Percentiles rank a stretch among this genome's conserved stretches.
phyloP scores from a whole-genome alignment of 2,329 filamentous ascomycete species.

The Fusarium graminum region DNA sequence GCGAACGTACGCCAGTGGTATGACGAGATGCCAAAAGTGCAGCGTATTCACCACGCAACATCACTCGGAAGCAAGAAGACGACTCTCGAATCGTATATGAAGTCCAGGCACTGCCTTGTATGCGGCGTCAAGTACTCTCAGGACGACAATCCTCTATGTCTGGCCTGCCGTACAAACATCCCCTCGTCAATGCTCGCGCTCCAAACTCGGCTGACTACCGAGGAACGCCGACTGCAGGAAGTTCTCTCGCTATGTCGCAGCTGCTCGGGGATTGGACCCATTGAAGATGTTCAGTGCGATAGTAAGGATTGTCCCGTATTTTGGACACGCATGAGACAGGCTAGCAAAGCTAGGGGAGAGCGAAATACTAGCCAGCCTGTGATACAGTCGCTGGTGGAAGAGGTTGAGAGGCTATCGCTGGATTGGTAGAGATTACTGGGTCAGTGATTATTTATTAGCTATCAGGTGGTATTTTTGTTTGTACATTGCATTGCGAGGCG shows the following conservation, averaged over 20 bases:
- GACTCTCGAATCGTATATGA: constrained; percentile 96
- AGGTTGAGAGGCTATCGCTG: constrained; percentile 47
- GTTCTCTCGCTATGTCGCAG: constrained; percentile 80
- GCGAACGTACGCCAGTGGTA: constrained; percentile 94
- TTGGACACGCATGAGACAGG: constrained; percentile 79
- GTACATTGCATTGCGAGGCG: constrained; percentile 18
- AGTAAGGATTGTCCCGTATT: constrained; percentile 95
- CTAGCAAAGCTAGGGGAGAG: constrained; percentile 60
- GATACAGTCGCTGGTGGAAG: constrained; percentile 51
- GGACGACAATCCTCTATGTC: constrained; percentile 65
- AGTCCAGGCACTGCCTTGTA: constrained; percentile 80
- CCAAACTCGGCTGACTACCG: constrained; percentile 69
- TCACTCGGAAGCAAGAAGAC: constrained; percentile 63
- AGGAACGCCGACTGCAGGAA: constrained; percentile 74
- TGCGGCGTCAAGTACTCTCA: constrained; percentile 63
- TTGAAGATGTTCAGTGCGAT: constrained; percentile 87
- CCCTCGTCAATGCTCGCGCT: constrained; percentile 74
- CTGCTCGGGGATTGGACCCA: constrained; percentile 79
- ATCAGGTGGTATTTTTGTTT: constrained; percentile 9
- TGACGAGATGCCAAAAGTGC: constrained; percentile 94
- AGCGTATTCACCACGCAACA: constrained; percentile 68
- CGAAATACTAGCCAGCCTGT: constrained; percentile 52
- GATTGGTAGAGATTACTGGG: constrained; percentile 51
- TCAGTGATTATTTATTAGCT: constrained; percentile 6
- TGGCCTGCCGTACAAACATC: constrained; percentile 65